Conservation (phyloP, 2,329 filamentous ascomycete genomes). For the Intubia oerlemansii region DNA sequence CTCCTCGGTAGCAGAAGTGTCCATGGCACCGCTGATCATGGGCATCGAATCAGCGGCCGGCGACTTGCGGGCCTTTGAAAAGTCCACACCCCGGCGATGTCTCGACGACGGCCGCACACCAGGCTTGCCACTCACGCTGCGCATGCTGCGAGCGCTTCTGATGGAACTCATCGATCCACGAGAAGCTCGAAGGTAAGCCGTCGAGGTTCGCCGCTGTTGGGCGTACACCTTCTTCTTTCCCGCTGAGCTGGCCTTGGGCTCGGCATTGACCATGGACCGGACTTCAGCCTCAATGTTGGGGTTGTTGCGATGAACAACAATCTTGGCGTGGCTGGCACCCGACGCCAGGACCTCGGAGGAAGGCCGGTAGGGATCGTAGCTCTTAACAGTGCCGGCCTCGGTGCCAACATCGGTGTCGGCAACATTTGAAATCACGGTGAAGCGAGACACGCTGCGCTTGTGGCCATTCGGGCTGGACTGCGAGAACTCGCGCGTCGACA, state of each 20-base stretch:
- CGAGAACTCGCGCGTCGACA: slow-evolving; percentile 39
- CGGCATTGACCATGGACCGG: slow-evolving; percentile 12
- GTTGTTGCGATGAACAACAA: slow-evolving; percentile 41
- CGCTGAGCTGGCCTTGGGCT: slow-evolving; percentile 2
- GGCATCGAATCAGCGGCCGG: slow-evolving; percentile 6
- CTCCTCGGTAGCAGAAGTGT: not conserved
- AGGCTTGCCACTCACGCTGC: slow-evolving; percentile 14
- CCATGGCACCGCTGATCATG: slow-evolving; percentile 3
- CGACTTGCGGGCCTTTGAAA: slow-evolving; percentile 24
- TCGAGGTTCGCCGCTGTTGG: slow-evolving; percentile 11
- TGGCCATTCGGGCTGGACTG: slow-evolving; percentile 23
- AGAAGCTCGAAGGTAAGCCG: slow-evolving; percentile 13
- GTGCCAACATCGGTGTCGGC: slow-evolving; percentile 20
- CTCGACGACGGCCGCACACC: slow-evolving; percentile 21
- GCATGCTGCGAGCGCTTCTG: slow-evolving; percentile 16
- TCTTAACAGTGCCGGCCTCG: slow-evolving; percentile 29
- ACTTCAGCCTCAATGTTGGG: slow-evolving; percentile 14
- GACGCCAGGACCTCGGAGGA: slow-evolving; percentile 26
- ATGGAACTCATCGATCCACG: slow-evolving; percentile 27
- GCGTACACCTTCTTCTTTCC: slow-evolving; percentile 9
- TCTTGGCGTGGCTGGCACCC: slow-evolving; percentile 39
- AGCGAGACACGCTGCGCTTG: slow-evolving; percentile 33
- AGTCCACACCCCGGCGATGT: slow-evolving; percentile 32
- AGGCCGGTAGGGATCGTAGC: slow-evolving; percentile 70
- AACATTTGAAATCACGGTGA: slow-evolving; percentile 43